A percentile compares a stretch with the other conserved stretches of the same genome.
Evolutionary conservation across 2,329 filamentous ascomycete species (phyloP).

Genomic region (Eutypella sp.): DNA sequence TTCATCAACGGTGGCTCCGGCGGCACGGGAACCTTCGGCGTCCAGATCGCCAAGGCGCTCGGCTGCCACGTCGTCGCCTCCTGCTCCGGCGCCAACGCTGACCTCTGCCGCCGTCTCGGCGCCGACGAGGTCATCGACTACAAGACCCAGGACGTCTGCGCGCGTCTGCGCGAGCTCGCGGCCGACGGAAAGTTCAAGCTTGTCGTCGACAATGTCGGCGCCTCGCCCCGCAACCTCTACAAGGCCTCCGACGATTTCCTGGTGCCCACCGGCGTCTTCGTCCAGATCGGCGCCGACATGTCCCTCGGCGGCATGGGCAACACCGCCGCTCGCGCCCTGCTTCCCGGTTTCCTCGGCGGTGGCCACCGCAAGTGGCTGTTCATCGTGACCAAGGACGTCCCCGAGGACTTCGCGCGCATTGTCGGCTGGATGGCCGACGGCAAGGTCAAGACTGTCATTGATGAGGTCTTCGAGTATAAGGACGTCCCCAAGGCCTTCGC

Average conservation of each 20-base stretch:
- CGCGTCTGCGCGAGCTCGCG: slow-evolving; percentile 37
- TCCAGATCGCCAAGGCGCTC: slow-evolving; percentile 58
- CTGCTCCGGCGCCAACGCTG: slow-evolving; percentile 54
- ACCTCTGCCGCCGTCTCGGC: slow-evolving; percentile 52
- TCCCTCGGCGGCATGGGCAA: slow-evolving; percentile 11
- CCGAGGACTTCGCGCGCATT: slow-evolving; percentile 42
- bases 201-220: slow-evolving; percentile 54
- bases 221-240: slow-evolving; percentile 44
- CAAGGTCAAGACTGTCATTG: slow-evolving; percentile 52
- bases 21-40: slow-evolving; percentile 53
- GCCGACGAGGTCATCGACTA: slow-evolving; percentile 63
- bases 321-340: slow-evolving; percentile 18
- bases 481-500: slow-evolving; percentile 53
- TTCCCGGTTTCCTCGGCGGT: slow-evolving; percentile 32
- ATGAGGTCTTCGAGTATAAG: slow-evolving; percentile 50
- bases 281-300: slow-evolving; percentile 43
- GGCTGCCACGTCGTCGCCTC: slow-evolving; percentile 55
- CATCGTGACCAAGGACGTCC: slow-evolving; percentile 25
- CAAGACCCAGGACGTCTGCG: slow-evolving; percentile 41
- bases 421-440: slow-evolving; percentile 52
- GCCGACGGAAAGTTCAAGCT: slow-evolving; percentile 46
- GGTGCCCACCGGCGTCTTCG: slow-evolving; percentile 42
- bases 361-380: slow-evolving; percentile 37
- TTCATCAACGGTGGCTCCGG: slow-evolving; percentile 63
- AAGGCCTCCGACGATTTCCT: slow-evolving; percentile 47